A percentile compares a stretch with the other conserved stretches of the same genome.
Evolutionary conservation across 257 asterid species (phyloP).

Genomic region (Fraxinus americana): DNA sequence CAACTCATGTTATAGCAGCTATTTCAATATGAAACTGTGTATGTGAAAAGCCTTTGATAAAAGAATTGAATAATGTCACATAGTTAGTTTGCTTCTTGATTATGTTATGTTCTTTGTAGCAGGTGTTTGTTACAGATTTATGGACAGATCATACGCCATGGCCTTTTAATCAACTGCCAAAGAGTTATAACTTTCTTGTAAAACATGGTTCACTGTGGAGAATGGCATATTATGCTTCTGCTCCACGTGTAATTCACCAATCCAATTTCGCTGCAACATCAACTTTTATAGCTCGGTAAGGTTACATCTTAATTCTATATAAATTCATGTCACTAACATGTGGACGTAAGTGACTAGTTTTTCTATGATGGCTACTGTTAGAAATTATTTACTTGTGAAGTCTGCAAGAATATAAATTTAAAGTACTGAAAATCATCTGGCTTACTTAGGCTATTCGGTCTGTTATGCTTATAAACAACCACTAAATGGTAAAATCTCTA

Average conservation of each 20-base stretch:
- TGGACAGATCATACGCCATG: conserved; percentile 99
- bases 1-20: background rate
- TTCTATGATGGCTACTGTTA: background rate
- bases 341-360: background rate
- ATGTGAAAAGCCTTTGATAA: background rate
- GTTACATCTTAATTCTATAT: conserved; percentile 11
- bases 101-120: conserved; percentile 25
- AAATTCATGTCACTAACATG: background rate
- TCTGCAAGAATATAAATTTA: background rate
- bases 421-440: no score
- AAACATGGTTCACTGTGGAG: conserved; percentile 91
- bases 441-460: background rate
- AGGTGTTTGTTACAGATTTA: conserved; percentile 89
- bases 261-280: conserved; percentile 98
- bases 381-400: background rate
- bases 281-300: conserved; percentile 92
- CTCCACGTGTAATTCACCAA: conserved; percentile 89
- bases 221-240: conserved; percentile 88
- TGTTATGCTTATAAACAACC: background rate
- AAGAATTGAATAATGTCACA: background rate
- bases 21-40: background rate
- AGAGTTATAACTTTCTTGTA: conserved; percentile 93
- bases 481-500: no score
- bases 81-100: conserved; percentile 18
- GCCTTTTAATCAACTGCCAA: conserved; percentile 98